phyloP scores from a whole-genome alignment of 2,329 filamentous ascomycete genomes.

The Aspergillus novoparasiticus region DNA sequence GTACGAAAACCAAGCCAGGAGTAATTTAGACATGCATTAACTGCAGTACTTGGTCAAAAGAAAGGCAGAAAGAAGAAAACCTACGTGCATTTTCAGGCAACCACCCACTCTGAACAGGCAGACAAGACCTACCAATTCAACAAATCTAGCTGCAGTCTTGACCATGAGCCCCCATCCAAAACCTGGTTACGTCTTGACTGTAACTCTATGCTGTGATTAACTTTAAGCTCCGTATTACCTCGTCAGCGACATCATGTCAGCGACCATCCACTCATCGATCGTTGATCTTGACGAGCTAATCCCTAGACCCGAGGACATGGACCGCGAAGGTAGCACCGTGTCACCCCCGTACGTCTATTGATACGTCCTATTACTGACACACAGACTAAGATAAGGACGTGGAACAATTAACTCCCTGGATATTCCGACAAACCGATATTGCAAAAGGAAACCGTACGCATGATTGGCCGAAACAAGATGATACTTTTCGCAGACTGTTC shows the following conservation, averaged over 20 bases:
- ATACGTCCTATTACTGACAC: too few relatives aligned
- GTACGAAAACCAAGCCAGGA: too few relatives aligned
- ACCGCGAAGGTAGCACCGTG: slow-evolving; percentile 6
- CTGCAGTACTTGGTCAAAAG: too few relatives aligned
- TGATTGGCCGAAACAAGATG: background rate
- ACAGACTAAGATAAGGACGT: slow-evolving; percentile 7
- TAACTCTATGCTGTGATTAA: background rate
- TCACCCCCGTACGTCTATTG: too few relatives aligned
- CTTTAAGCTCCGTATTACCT: too few relatives aligned
- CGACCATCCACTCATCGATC: slow-evolving; percentile 9
- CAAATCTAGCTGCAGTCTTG: background rate
- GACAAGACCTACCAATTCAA: background rate
- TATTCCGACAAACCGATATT: slow-evolving; percentile 5
- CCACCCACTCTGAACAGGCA: background rate
- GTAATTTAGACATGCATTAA: too few relatives aligned
- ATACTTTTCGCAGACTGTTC: slow-evolving; percentile 1
- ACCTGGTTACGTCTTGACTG: background rate
- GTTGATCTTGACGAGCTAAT: slow-evolving; percentile 11
- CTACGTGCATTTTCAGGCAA: too few relatives aligned
- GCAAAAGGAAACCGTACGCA: background rate
- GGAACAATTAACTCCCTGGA: slow-evolving; percentile 5
- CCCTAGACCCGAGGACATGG: background rate
- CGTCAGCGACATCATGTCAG: slow-evolving; percentile 1
- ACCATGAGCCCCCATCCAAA: background rate
- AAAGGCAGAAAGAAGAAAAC: too few relatives aligned